These are phyloP conservation scores for Stemphylium vesicarium DNA, from an alignment of 2,329 filamentous ascomycete genomes.

Conservation along the genomic window DNA sequence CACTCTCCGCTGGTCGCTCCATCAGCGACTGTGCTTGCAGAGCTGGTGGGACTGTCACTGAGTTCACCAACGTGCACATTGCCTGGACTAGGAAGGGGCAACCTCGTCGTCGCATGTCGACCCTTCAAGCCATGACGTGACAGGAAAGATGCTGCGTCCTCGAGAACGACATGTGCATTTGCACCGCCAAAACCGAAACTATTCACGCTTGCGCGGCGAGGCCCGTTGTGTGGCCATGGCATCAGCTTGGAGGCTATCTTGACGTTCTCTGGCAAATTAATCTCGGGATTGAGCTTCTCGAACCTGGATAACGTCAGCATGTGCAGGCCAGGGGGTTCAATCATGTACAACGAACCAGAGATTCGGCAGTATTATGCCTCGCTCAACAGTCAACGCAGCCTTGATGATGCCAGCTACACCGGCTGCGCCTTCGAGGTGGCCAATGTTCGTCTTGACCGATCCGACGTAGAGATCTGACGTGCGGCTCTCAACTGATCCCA, in stretches of 20 bases:
- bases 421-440: slow-evolving; percentile 41
- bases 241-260: slow-evolving; percentile 7
- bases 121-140: slow-evolving; percentile 2
- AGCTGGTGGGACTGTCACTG: slow-evolving; percentile 3
- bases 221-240: slow-evolving; percentile 30
- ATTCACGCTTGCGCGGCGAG: slow-evolving; percentile 53
- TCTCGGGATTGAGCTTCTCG: slow-evolving; percentile 10
- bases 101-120: slow-evolving; percentile 22
- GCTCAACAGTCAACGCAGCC: slow-evolving; percentile 50
- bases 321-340: slow-evolving; percentile 5
- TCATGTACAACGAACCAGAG: slow-evolving; percentile 29
- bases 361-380: slow-evolving; percentile 47
- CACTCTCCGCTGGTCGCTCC: slow-evolving; percentile 1
- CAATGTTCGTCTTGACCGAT: slow-evolving; percentile 42
- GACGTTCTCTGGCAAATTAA: slow-evolving; percentile 4
- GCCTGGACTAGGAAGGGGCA: slow-evolving; percentile 18
- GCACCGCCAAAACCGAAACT: slow-evolving; percentile 56
- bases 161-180: slow-evolving; percentile 39
- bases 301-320: not conserved
- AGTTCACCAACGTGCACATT: not conserved
- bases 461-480: slow-evolving; percentile 33
- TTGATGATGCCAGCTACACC: slow-evolving; percentile 42
- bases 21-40: slow-evolving; percentile 3
- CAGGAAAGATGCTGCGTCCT: slow-evolving; percentile 9
- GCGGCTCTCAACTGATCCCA: slow-evolving; percentile 26